phyloP scores from a whole-genome alignment of 2,329 filamentous ascomycete genomes.

The Xylaria hypoxylon region DNA sequence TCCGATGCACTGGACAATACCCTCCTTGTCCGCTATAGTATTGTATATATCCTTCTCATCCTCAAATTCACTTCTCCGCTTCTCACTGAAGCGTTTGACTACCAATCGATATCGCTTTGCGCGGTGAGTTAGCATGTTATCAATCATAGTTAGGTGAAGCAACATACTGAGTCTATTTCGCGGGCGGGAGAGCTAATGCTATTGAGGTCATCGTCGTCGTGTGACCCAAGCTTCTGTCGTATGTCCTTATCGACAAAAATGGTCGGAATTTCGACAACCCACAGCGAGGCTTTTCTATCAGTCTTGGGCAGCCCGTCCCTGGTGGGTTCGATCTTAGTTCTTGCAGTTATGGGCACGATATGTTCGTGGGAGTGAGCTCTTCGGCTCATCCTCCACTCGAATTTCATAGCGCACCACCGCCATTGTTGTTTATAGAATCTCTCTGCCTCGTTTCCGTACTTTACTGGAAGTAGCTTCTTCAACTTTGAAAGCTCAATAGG shows the following conservation, averaged over 20 bases:
- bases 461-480: not conserved
- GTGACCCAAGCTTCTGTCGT: constrained; percentile 13
- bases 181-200: not conserved
- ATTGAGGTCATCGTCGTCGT: constrained; percentile 7
- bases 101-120: constrained; percentile 22
- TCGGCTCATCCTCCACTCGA: constrained; percentile 33
- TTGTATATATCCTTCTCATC: constrained; percentile 49
- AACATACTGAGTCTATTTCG: constrained; percentile 19
- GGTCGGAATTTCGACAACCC: constrained; percentile 33
- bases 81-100: constrained; percentile 33
- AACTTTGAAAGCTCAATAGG: constrained; percentile 24
- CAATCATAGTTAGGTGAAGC: not conserved
- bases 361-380: constrained; percentile 20
- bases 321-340: constrained; percentile 25
- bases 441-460: not conserved
- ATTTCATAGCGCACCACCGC: constrained; percentile 38
- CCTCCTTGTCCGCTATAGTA: constrained; percentile 39
- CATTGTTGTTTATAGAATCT: constrained; percentile 33
- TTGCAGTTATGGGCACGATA: constrained; percentile 27
- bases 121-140: not conserved
- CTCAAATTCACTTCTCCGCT: constrained; percentile 40
- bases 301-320: constrained; percentile 23
- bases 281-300: constrained; percentile 28
- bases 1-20: constrained; percentile 50
- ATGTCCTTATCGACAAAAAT: constrained; percentile 20